A percentile compares a stretch with the other conserved stretches of the same genome.
Conservation (phyloP, 352 stramenopile genomes). For the Pythium oligandrum region DNA sequence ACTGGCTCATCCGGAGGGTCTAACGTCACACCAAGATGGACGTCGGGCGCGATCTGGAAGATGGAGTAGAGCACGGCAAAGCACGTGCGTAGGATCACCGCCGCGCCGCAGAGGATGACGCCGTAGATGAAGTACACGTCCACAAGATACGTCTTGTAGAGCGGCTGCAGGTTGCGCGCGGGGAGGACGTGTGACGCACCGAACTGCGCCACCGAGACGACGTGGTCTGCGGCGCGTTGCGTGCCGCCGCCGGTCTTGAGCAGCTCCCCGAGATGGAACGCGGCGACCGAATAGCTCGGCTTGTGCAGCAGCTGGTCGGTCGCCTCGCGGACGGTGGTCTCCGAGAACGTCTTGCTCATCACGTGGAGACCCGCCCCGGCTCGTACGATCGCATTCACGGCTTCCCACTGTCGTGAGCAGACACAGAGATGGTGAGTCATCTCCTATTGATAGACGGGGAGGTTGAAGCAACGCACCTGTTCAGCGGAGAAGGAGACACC, state of each 20-base stretch:
- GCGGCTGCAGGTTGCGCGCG: conserved; percentile 49
- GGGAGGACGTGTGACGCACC: conserved; percentile 46
- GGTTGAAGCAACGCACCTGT: conserved; percentile 24
- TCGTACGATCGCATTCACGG: conserved; percentile 50
- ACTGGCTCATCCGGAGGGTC: background rate
- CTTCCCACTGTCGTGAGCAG: conserved; percentile 36
- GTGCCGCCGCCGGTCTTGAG: conserved; percentile 53
- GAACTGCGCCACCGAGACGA: conserved; percentile 53
- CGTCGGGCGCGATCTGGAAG: conserved; percentile 39
- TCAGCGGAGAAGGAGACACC: conserved; percentile 71
- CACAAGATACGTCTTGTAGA: conserved; percentile 83
- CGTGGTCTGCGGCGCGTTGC: conserved; percentile 41
- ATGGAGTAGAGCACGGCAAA: conserved; percentile 59
- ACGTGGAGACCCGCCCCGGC: conserved; percentile 45
- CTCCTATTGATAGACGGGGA: no score
- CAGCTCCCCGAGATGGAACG: conserved; percentile 48
- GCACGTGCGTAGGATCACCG: conserved; percentile 80
- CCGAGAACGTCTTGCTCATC: conserved; percentile 29
- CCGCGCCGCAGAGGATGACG: conserved; percentile 71
- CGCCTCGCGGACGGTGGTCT: conserved; percentile 23
- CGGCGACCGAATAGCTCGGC: conserved; percentile 29
- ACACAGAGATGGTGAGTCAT: background rate
- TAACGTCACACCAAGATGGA: conserved; percentile 19
- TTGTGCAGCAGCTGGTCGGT: conserved; percentile 37
- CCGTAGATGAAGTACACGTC: conserved; percentile 86